A percentile compares a stretch with the other conserved stretches of the same genome.
Evolutionary conservation across 768 basidiomycete species (phyloP).

Genomic region (Hericium alpestre): DNA sequence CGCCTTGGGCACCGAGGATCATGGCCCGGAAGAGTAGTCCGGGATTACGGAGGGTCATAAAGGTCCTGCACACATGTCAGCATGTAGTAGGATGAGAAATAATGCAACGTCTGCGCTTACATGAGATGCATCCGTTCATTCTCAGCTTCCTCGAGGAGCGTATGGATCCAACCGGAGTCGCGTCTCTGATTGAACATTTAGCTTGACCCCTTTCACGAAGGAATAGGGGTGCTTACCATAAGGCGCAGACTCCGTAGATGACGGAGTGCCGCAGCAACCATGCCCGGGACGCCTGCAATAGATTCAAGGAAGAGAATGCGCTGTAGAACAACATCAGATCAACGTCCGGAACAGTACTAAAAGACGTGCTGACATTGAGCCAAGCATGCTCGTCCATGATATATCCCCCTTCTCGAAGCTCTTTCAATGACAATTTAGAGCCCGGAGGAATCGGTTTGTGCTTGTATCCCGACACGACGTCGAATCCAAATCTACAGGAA

Average conservation of each 20-base stretch:
- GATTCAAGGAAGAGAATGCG: constrained; percentile 71
- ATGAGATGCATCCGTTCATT: constrained; percentile 96
- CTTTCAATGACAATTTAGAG: constrained; percentile 54
- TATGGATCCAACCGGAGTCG: constrained; percentile 79
- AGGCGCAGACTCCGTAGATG: constrained; percentile 83
- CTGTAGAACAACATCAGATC: constrained; percentile 23
- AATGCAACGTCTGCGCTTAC: constrained; percentile 26
- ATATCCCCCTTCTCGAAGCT: constrained; percentile 68
- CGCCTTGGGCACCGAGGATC: constrained; percentile 85
- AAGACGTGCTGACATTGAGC: constrained; percentile 42
- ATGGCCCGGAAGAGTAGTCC: constrained; percentile 70
- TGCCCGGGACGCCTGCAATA: constrained; percentile 91
- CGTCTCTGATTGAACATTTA: constrained; percentile 26
- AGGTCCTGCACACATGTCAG: constrained; percentile 53
- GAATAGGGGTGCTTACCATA: constrained; percentile 41
- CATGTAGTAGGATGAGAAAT: neutral
- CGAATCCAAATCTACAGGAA: constrained; percentile 51
- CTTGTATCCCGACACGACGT: constrained; percentile 79
- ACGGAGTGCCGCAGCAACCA: constrained; percentile 83
- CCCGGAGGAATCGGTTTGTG: constrained; percentile 54
- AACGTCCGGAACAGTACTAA: neutral
- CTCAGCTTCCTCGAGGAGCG: constrained; percentile 86
- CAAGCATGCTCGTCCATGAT: constrained; percentile 67
- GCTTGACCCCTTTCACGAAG: constrained; percentile 4
- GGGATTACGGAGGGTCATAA: constrained; percentile 85